phyloP scores from a whole-genome alignment of 495 filamentous ascomycete species.

The Bacidia rubella region DNA sequence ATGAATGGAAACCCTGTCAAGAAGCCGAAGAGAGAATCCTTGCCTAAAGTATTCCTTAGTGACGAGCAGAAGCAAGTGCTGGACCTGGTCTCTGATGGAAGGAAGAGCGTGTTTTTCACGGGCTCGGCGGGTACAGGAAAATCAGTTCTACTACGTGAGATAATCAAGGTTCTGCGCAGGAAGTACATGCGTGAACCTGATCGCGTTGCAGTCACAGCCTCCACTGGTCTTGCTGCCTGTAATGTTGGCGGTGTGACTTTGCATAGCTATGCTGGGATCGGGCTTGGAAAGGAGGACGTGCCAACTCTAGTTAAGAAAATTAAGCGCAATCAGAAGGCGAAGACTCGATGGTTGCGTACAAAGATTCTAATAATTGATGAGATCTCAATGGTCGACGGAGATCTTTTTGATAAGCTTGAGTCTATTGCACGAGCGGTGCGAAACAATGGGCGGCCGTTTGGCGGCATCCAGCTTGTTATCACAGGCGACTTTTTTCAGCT shows the following conservation, averaged over 20 bases:
- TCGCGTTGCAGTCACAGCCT: constrained; percentile 81
- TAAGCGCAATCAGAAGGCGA: constrained; percentile 74
- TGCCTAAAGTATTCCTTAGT: constrained; percentile 58
- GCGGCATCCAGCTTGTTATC: constrained; percentile 89
- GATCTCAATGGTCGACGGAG: constrained; percentile 96
- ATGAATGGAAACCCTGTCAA: constrained; percentile 24
- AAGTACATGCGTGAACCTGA: constrained; percentile 66
- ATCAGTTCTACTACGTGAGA: constrained; percentile 84
- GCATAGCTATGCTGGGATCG: constrained; percentile 93
- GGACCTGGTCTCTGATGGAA: constrained; percentile 56
- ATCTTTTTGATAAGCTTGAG: constrained; percentile 92
- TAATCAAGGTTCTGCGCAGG: constrained; percentile 63
- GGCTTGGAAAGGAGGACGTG: constrained; percentile 78
- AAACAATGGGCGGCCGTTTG: constrained; percentile 85
- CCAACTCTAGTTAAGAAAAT: constrained; percentile 83
- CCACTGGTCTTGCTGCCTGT: constrained; percentile 89
- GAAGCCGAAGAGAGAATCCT: constrained; percentile 24
- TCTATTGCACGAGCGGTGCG: constrained; percentile 65
- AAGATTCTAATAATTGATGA: constrained; percentile 85
- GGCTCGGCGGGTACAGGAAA: constrained; percentile 97
- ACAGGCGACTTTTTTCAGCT: constrained; percentile 98
- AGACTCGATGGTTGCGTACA: constrained; percentile 74
- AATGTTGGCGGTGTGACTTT: constrained; percentile 93
- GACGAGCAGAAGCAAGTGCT: constrained; percentile 77
- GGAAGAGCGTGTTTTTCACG: constrained; percentile 92